A percentile compares a stretch with the other conserved stretches of the same genome.
phyloP scores from a whole-genome alignment of 75 land plant species.

The Cupressus sempervirens region DNA sequence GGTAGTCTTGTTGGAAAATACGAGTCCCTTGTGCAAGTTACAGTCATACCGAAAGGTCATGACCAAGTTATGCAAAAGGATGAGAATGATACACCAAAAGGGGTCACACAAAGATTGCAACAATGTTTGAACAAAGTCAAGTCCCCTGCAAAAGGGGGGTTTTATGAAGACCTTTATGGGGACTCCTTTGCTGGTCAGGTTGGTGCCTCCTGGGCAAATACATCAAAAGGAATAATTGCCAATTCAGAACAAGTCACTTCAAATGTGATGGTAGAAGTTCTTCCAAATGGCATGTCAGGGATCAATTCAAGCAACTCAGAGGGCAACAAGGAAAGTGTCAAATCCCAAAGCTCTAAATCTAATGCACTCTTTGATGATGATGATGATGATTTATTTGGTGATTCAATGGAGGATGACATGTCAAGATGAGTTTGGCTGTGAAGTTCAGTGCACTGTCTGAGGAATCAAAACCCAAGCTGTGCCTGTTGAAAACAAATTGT shows the following conservation, averaged over 20 bases:
- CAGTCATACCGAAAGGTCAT: slow-evolving; percentile 90
- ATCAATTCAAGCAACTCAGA: not conserved
- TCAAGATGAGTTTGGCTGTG: slow-evolving; percentile 3
- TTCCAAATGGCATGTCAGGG: slow-evolving; percentile 9
- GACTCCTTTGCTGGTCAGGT: slow-evolving; percentile 66
- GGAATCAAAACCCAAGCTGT: not conserved
- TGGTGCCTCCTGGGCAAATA: slow-evolving; percentile 85
- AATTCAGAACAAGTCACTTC: slow-evolving; percentile 17
- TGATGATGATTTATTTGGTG: slow-evolving; percentile 49
- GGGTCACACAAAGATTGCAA: slow-evolving; percentile 79
- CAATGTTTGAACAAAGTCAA: slow-evolving; percentile 84
- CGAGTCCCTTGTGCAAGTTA: slow-evolving; percentile 85
- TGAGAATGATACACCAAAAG: slow-evolving; percentile 29
- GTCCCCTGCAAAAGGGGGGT: slow-evolving; percentile 55
- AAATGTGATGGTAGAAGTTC: slow-evolving; percentile 13
- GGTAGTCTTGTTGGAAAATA: slow-evolving; percentile 98
- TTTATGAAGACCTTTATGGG: slow-evolving; percentile 91
- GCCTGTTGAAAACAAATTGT: not conserved
- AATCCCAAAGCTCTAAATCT: slow-evolving; percentile 1
- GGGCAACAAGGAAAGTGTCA: not conserved
- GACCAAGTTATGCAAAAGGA: slow-evolving; percentile 37
- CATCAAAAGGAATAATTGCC: slow-evolving; percentile 25
- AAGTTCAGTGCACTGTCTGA: not conserved
- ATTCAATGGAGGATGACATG: slow-evolving; percentile 14
- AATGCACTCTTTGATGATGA: slow-evolving; percentile 22